A percentile compares a stretch with the other conserved stretches of the same genome.
phyloP scores from a whole-genome alignment of 179 eudicot genomes.

The Gypsophila paniculata region DNA sequence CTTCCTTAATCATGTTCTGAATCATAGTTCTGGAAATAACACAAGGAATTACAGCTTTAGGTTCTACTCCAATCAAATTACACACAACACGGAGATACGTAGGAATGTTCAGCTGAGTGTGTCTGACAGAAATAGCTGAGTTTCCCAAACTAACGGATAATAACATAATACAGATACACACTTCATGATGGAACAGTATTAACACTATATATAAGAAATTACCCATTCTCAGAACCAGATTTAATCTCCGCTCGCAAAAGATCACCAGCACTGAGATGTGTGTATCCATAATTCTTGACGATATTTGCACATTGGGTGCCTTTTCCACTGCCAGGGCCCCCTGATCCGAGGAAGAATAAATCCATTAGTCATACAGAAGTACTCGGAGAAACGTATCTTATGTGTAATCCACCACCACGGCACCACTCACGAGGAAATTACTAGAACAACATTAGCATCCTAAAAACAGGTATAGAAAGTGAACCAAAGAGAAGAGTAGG shows the following conservation, averaged over 20 bases:
- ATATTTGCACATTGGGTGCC: slow-evolving; percentile 92
- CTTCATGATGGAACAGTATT: background rate
- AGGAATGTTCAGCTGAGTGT: background rate
- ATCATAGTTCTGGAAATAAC: slow-evolving; percentile 55
- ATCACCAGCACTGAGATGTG: slow-evolving; percentile 97
- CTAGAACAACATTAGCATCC: background rate
- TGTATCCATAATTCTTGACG: slow-evolving; percentile 75
- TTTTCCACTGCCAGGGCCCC: slow-evolving; percentile 98
- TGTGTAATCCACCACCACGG: background rate
- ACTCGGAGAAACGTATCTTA: background rate
- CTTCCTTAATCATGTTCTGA: slow-evolving; percentile 88
- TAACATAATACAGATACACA: background rate
- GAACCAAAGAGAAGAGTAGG: background rate
- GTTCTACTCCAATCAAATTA: background rate
- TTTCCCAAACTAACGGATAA: background rate
- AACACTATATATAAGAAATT: background rate
- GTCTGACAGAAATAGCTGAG: background rate
- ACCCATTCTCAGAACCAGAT: slow-evolving; percentile 85
- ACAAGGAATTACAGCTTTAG: background rate
- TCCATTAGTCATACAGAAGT: background rate
- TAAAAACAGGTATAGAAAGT: background rate
- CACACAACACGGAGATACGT: background rate
- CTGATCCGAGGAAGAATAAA: slow-evolving; percentile 35
- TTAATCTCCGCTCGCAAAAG: slow-evolving; percentile 84
- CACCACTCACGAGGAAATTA: background rate